Evolutionary conservation across 805 yeast genomes (phyloP).

Genomic region (Monosporozyma solicola): DNA sequence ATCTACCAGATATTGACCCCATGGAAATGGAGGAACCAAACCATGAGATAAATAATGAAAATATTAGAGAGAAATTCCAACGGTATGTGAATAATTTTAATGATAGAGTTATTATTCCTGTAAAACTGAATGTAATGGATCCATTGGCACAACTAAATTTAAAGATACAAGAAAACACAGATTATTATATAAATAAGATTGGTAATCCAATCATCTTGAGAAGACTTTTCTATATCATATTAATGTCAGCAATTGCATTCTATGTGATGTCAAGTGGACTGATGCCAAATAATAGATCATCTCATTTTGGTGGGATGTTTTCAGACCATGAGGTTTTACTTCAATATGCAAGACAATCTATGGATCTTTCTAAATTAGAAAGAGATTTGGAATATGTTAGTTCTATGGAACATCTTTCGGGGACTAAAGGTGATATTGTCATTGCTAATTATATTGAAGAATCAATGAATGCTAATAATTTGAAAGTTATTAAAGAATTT

Average conservation of each 20-base stretch:
- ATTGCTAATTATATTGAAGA: conserved; percentile 57
- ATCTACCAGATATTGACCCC: not conserved
- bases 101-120: conserved; percentile 32
- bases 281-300: conserved; percentile 36
- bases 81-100: conserved; percentile 18
- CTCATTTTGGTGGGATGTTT: conserved; percentile 46
- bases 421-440: conserved; percentile 77
- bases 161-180: conserved; percentile 37
- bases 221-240: conserved; percentile 60
- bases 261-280: conserved; percentile 49
- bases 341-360: conserved; percentile 39
- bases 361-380: conserved; percentile 51
- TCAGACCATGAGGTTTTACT: conserved; percentile 49
- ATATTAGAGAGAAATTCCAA: conserved; percentile 2
- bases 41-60: not conserved
- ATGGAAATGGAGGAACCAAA: not conserved
- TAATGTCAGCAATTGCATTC: conserved; percentile 52
- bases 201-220: conserved; percentile 84
- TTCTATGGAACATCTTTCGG: conserved; percentile 79
- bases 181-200: conserved; percentile 48
- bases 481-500: conserved; percentile 33
- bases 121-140: conserved; percentile 34
- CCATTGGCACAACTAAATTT: conserved; percentile 37
- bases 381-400: conserved; percentile 63
- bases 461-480: conserved; percentile 48